Evolutionary conservation across 148 eudicot genomes (phyloP), one percentile per base, ranked within the genome.

Genomic region (Pouteria glomerata): DNA sequence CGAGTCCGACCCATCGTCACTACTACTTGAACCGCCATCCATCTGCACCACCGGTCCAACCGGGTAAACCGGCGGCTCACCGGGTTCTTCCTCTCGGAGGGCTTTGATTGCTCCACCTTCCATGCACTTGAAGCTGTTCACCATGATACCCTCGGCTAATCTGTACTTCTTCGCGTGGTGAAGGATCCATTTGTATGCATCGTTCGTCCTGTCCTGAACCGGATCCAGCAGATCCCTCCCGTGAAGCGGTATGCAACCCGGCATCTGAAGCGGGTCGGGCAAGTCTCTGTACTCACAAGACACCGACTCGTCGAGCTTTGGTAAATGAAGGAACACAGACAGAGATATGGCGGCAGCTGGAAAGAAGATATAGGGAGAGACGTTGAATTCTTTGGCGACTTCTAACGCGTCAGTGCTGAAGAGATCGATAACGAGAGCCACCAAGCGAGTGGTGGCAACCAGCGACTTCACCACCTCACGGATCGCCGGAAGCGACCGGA

Each of bases 131-230:
- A 81, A 86, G 3, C 73, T 67, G 67, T 86, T 86, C 12, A 79
- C 80, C 58, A 86, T 11, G 13, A 86, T 79, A 78, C 89, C 89
- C 76, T 83, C 89, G 0, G 87, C 89, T 33, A 86, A 44, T 0
- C 13, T 31, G 23, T 79, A 81, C 78, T 82, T 73, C 64, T 74
- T 81, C 1, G 71, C 11, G 21, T 83, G 83, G 50, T 83, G 89
- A 6, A 86, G 63, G 10, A 74, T 14, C 87, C 85, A 81, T n/a
- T 81, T 86, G 55, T 83, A 86, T 0, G 83, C 83, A 6, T 86
- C 89, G 7, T 81, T 63, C 16, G 18, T 66, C 26, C 83, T 41
- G 10, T 86, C 85, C 44, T 83, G 89, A 53, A 74, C 69, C 73
- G 87, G 89, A 73, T 81, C 85, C 3, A 79, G 51, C 27, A 86